A percentile compares a stretch with the other conserved stretches of the same genome.
These are phyloP conservation scores for Neospermospora avenae DNA, from an alignment of 2,329 filamentous ascomycete genomes.

Conservation along the genomic window DNA sequence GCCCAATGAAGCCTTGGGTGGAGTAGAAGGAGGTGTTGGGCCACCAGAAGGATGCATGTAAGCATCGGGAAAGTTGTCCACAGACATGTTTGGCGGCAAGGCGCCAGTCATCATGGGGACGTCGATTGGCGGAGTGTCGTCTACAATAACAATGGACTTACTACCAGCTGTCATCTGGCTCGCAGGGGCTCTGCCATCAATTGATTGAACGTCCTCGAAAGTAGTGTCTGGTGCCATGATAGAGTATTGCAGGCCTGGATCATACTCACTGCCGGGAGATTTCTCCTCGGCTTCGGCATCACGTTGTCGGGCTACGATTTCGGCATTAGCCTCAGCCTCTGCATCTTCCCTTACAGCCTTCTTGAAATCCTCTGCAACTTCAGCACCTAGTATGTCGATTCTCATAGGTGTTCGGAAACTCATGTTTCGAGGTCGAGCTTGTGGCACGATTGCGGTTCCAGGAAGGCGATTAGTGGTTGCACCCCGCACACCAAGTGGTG, in stretches of 20 bases:
- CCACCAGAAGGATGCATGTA: slow-evolving; percentile 49
- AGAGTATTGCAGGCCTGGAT: slow-evolving; percentile 25
- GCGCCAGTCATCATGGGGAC: slow-evolving; percentile 49
- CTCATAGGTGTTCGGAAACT: slow-evolving; percentile 55
- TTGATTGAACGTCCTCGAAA: slow-evolving; percentile 19
- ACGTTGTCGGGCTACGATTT: slow-evolving; percentile 30
- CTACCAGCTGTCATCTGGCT: slow-evolving; percentile 63
- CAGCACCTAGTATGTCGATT: slow-evolving; percentile 79
- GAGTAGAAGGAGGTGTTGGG: slow-evolving; percentile 60
- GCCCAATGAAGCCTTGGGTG: slow-evolving; percentile 45
- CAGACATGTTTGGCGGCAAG: slow-evolving; percentile 42
- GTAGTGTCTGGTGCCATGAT: slow-evolving; percentile 28
- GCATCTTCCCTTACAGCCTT: slow-evolving; percentile 66
- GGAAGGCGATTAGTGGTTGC: slow-evolving; percentile 57
- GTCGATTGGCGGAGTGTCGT: slow-evolving; percentile 47
- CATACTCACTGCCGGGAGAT: slow-evolving; percentile 18
- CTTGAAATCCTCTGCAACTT: slow-evolving; percentile 75
- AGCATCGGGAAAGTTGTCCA: slow-evolving; percentile 52
- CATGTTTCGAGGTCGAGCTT: slow-evolving; percentile 45
- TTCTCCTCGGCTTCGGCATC: slow-evolving; percentile 29
- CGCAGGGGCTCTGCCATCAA: slow-evolving; percentile 15
- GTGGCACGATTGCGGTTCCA: slow-evolving; percentile 58
- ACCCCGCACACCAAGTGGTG: slow-evolving; percentile 36
- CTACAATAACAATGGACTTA: slow-evolving; percentile 83
- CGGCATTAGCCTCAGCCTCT: slow-evolving; percentile 49